These are phyloP conservation scores for Lavandula angustifolia DNA, from an alignment of 257 asterid genomes.

Conservation along the genomic window DNA sequence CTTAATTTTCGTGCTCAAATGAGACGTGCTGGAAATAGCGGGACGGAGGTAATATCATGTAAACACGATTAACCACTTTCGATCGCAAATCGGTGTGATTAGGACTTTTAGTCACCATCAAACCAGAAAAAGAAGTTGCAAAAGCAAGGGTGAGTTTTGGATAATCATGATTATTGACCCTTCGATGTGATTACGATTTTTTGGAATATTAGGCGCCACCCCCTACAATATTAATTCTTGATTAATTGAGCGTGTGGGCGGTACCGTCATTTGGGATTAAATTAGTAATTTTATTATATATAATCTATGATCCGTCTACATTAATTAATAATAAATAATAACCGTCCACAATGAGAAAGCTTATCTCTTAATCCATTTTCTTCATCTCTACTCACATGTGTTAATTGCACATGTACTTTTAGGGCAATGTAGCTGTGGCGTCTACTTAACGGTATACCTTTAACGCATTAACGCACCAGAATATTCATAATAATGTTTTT, in stretches of 20 bases:
- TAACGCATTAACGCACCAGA: no score
- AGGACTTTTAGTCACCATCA: not conserved
- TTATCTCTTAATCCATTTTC: no score
- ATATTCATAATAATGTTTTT: no score
- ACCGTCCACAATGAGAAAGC: no score
- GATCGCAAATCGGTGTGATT: not conserved
- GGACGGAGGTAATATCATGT: no score
- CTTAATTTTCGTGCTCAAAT: no score
- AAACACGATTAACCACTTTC: not conserved
- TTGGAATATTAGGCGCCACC: constrained; percentile 43
- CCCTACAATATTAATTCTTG: not conserved
- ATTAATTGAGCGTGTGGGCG: constrained; percentile 28
- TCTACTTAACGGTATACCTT: no score
- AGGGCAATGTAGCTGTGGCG: no score
- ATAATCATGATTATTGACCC: constrained; percentile 34
- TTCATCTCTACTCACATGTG: no score
- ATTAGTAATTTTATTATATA: not conserved
- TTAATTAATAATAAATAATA: no score
- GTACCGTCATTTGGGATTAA: constrained; percentile 21
- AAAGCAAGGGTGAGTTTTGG: constrained; percentile 18
- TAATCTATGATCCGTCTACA: not conserved
- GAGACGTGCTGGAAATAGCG: no score
- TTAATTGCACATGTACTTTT: no score
- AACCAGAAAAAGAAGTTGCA: not conserved
- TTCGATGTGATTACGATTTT: constrained; percentile 24